Base-by-base conservation (phyloP, 108 stramenopile genomes). In the Nannochloropsis salina region DNA sequence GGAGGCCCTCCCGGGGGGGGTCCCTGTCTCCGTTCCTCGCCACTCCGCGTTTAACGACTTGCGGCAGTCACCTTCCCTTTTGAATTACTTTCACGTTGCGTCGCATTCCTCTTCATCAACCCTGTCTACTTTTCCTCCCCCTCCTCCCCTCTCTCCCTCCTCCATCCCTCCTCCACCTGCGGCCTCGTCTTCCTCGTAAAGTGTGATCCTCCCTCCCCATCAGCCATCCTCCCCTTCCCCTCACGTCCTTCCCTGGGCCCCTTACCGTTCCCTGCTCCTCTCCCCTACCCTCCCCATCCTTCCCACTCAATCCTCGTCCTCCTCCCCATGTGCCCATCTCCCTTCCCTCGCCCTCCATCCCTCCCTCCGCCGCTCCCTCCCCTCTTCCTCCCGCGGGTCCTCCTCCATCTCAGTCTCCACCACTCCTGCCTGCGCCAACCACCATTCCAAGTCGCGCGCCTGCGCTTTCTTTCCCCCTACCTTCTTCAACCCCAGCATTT, bases 401-500 rank as follows among this genome's bases (percentile, higher is more conserved):
- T 88, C 89, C 40, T 89, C 89, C 86, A 89, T 45, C 85, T 89
- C 88, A 6, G 89, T 88, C 9, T 88, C 88, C 41, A 88, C 85
- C 31, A 88, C 22, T 43, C 88, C 88, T 82, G 85, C 85, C 9
- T 81, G 83, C 6, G 88, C 88, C 41, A 89, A 86, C 41, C 86
- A 89, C 88, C 88, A 89, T 83, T 89, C 88, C 8, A 89, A 83
- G 21, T 89, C 88, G 18, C 11, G 81, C n/a, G 87, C 83, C 45
- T 42, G 82, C 12, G 80, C 83, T 83, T 83, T 80, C 42, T 84
- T 87, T 10, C 87, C 87, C 5, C 87, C 87, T 22, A 87, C 44
- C 10, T 83, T 83, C 51, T 84, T 83, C 41, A 84, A 80, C 9
- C 80, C 42, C 44, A 87, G 90, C 41, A 96, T 84, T 87, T 97